Percentiles rank a stretch among this genome's conserved stretches.
Conservation (phyloP, 1,139 yeast genomes). For the Diutina catenulata region DNA sequence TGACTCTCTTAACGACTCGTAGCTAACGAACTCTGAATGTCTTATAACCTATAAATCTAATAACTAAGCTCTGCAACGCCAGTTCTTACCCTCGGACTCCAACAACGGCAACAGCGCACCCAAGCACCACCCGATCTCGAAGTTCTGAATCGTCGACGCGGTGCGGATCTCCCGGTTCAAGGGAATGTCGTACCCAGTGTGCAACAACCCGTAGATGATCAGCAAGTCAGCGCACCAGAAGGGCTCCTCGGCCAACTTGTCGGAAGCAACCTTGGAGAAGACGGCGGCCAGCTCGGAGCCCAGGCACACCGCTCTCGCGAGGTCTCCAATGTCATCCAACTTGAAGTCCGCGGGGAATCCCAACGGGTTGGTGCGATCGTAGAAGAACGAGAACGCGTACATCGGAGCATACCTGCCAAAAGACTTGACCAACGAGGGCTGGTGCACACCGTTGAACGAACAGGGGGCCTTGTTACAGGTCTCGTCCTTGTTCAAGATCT, state of each 20-base stretch:
- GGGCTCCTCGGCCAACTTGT: conserved; percentile 63
- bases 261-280: conserved; percentile 52
- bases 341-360: conserved; percentile 92
- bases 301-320: conserved; percentile 74
- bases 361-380: conserved; percentile 84
- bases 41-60: no score
- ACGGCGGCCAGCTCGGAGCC: conserved; percentile 54
- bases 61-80: conserved; percentile 44
- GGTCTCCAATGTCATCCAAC: conserved; percentile 67
- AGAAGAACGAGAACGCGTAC: conserved; percentile 86
- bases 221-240: conserved; percentile 90
- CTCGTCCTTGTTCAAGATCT: conserved; percentile 69
- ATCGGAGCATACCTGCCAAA: conserved; percentile 64
- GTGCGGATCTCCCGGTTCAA: conserved; percentile 80
- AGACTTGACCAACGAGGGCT: conserved; percentile 74
- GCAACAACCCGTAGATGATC: conserved; percentile 80
- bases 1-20: no score
- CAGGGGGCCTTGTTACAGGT: conserved; percentile 72
- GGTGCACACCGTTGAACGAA: conserved; percentile 94
- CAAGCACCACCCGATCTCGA: conserved; percentile 96
- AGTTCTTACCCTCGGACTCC: conserved; percentile 45
- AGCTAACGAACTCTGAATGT: no score
- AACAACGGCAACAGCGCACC: conserved; percentile 93
- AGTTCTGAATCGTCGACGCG: conserved; percentile 76
- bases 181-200: conserved; percentile 94